Base-by-base conservation (phyloP, 495 filamentous ascomycete genomes). In the Trichoderma parareesei region DNA sequence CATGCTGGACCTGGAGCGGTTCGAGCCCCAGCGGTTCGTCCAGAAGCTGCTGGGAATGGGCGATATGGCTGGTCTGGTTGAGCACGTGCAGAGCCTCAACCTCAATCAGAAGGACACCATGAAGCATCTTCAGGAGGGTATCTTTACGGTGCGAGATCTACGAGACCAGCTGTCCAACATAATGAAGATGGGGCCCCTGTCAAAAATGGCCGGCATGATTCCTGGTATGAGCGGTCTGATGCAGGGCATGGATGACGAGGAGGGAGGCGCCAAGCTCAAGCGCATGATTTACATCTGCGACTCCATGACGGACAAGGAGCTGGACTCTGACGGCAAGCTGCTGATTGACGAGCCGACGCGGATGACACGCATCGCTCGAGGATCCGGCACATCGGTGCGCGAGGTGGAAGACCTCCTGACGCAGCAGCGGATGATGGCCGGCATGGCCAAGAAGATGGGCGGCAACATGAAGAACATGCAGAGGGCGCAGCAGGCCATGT, bases 241-340 rank as follows among this genome's bases (percentile, higher is more conserved):
- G 81, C 86, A 89, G 37, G 90, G 91, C 48, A 92, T 98, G 81
- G 93, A 98, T 74, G 94, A 99, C 74, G 95, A 97, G 72, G 93
- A 98, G 71, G 94, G 93, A 4, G 87, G 86, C 35, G 74, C 88
- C 72, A 97, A 98, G 77, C 83, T 99, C 53, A 93, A 94, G 73
- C 90, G 95, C 66, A 98, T 98, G 95, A 90, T 98, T 69, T 98
- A 96, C 78, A 97, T 99, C 65, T 97, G 92, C 77, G 94, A 99
- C 80, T 90, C 85, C 69, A 98, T 99, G 94, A 98, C 93, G 1
- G 84, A 88, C 33, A 93, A 93, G 69, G 94, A 99, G 70, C 84
- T 99, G 20, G 92, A 99, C 69, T 87, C 88, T 62, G 94, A 99
- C 71, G 95, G 94, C 65, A 97, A 95, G 76, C 82, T 93, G 65